Base-by-base conservation (phyloP, 2,329 filamentous ascomycete genomes). In the Didymella keratinophila region DNA sequence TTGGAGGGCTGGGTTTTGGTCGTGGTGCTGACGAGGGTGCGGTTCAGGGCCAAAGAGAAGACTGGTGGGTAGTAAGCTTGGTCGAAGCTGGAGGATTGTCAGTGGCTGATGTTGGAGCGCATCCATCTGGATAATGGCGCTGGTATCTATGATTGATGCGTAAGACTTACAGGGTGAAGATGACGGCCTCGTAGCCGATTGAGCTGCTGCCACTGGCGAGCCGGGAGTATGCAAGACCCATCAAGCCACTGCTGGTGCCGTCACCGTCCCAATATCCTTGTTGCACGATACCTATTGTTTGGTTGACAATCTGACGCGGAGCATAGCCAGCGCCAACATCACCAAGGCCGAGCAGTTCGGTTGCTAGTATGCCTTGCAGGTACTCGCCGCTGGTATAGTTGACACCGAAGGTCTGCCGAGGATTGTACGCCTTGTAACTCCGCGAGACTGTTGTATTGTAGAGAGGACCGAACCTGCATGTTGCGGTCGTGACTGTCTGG, bases 211-310 rank as follows among this genome's bases (percentile, higher is more conserved):
- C 56, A 34, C 55, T 64, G 0, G 63, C 67, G 11, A 71, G 48
- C n/a, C 61, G 53, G 8, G 63, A 56, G 55, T 67, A 72, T 21
- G 66, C 69, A 39, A 74, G 36, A 0, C 72, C 71, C 64, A 74
- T 66, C 44, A 75, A 18, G n/a, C 72, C 72, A 51, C 66, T 70
- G 36, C 64, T 68, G 2, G 63, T 51, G 8, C 64, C 60, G 59
- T 75, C 70, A 10, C 72, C 71, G 25, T 65, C 52, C 71, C 71
- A 73, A 41, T 58, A 70, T 2, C 69, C 71, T n/a, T 54, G 42
- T 44, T 71, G 62, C 14, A 71, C 71, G 30, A 72, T 51, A 1
- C 71, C 70, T 43, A 75, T 70, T 1, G 63, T 71, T 56, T 73
- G 70, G 1, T 60, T 56, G 11, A 71, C 44, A 2, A 55, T 58